Conservation (phyloP, 2,329 filamentous ascomycete genomes). For the Cladophialophora immunda region DNA sequence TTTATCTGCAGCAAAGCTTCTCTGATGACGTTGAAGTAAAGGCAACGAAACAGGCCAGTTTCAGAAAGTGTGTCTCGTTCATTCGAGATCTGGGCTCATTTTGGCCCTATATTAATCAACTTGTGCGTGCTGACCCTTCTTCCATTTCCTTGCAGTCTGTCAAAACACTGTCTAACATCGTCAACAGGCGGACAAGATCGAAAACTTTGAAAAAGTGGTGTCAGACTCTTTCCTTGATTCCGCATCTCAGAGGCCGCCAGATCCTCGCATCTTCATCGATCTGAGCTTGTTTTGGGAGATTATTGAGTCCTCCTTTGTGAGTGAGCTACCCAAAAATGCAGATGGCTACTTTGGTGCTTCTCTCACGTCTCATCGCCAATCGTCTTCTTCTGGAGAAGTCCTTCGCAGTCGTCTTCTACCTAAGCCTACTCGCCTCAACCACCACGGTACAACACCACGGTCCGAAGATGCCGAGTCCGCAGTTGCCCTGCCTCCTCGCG, state of each 20-base stretch:
- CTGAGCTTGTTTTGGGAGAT: conserved; percentile 60
- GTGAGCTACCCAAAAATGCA: conserved; percentile 47
- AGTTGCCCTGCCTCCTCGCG: background rate
- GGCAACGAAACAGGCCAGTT: conserved; percentile 54
- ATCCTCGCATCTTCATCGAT: conserved; percentile 51
- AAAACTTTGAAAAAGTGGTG: conserved; percentile 54
- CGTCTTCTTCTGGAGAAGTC: conserved; percentile 47
- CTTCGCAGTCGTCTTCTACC: conserved; percentile 55
- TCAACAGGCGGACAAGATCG: conserved; percentile 53
- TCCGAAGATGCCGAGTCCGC: conserved; percentile 27
- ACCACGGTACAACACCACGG: conserved; percentile 27
- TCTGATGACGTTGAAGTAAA: conserved; percentile 52
- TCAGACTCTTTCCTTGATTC: conserved; percentile 54
- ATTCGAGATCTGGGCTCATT: conserved; percentile 51
- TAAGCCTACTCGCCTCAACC: conserved; percentile 52
- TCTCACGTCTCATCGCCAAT: conserved; percentile 44
- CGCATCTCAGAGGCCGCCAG: conserved; percentile 44
- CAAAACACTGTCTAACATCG: background rate
- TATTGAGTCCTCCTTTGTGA: conserved; percentile 56
- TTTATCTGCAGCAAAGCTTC: conserved; percentile 63
- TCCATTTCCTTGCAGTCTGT: background rate
- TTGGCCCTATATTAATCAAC: conserved; percentile 57
- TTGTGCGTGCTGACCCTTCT: conserved; percentile 46
- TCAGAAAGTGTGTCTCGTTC: conserved; percentile 56
- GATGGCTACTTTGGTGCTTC: conserved; percentile 54